These are phyloP conservation scores for Mucor lusitanicus DNA, from an alignment of 371 early-diverging fungal species.

Conservation along the genomic window DNA sequence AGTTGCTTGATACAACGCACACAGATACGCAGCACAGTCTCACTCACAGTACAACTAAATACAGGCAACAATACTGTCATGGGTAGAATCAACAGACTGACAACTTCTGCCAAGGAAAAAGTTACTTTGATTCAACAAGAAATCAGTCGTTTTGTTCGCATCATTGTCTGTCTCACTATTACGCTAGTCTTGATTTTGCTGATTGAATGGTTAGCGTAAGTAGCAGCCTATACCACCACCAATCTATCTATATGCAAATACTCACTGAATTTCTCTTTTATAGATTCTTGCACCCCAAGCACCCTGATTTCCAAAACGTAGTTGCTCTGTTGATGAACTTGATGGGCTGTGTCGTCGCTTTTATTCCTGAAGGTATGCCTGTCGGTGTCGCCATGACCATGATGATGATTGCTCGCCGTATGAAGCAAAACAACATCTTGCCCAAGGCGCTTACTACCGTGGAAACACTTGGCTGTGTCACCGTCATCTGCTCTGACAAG, in stretches of 20 bases:
- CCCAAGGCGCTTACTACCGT: conserved; percentile 63
- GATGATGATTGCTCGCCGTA: conserved; percentile 55
- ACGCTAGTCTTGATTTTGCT: conserved; percentile 31
- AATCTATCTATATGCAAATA: not conserved
- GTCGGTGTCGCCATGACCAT: conserved; percentile 52
- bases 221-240: not conserved
- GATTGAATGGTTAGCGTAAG: conserved; percentile 28
- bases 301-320: conserved; percentile 51
- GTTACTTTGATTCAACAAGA: conserved; percentile 66
- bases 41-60: not conserved
- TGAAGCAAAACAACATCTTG: conserved; percentile 52
- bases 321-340: conserved; percentile 64
- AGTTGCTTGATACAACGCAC: no score
- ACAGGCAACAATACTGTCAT: conserved; percentile 59
- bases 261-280: not conserved
- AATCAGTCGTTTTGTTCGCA: conserved; percentile 62
- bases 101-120: conserved; percentile 35
- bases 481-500: conserved; percentile 68
- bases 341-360: conserved; percentile 70
- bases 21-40: not conserved
- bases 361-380: conserved; percentile 65
- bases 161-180: conserved; percentile 63
- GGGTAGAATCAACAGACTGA: conserved; percentile 66
- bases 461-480: conserved; percentile 72
- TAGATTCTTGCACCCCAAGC: conserved; percentile 26